Evolutionary conservation across 176 grass and related monocot genomes (phyloP).

Genomic region (Zea mays): DNA sequence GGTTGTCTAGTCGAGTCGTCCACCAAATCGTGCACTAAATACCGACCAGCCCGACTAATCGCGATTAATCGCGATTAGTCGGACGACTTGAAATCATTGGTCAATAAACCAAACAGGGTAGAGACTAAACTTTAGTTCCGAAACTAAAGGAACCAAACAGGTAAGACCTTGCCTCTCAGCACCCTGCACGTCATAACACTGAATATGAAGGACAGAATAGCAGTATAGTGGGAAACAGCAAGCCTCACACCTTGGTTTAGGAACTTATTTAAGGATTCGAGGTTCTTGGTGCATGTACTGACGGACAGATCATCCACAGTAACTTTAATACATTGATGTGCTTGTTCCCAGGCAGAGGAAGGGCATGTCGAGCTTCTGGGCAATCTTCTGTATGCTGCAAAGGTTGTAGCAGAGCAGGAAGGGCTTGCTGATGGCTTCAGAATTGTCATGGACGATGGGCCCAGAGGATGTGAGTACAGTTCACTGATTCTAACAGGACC

Average conservation of each 20-base stretch:
- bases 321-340: background rate
- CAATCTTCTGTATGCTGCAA: constrained; percentile 57
- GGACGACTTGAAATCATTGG: no score
- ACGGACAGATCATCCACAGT: background rate
- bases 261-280: constrained; percentile 3
- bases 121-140: no score
- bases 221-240: background rate
- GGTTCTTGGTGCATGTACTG: background rate
- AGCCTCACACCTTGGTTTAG: background rate
- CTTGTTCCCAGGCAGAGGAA: constrained; percentile 65
- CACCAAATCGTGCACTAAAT: no score
- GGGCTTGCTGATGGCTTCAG: constrained; percentile 68
- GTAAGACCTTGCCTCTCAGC: background rate
- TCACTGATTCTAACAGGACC: background rate
- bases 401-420: constrained; percentile 67
- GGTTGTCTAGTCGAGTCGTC: no score
- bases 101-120: no score
- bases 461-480: constrained; percentile 52
- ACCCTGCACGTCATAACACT: background rate
- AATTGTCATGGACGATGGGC: constrained; percentile 67
- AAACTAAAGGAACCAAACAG: no score
- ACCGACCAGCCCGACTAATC: no score
- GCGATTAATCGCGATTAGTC: no score
- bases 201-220: background rate
- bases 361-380: constrained; percentile 59